Evolutionary conservation across 73 alveolate species (phyloP), one percentile per base, ranked within the genome.

Genomic region (Paramecium bursaria): DNA sequence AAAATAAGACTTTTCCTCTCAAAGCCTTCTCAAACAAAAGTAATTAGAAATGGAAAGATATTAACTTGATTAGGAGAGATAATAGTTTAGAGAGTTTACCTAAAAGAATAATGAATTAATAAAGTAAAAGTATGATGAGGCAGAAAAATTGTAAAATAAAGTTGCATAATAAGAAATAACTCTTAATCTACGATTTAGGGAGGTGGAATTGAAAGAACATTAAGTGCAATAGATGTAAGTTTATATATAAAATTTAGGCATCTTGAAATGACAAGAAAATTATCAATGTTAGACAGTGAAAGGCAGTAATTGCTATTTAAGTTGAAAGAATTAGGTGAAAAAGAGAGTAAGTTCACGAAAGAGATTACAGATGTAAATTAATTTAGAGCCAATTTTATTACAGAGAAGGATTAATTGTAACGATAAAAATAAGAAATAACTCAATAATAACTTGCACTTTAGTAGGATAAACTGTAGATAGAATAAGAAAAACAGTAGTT

Each of bases 401-500:
- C 33, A 15, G 82, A 67, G 27, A 35, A 67, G 7, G 82, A 67
- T 17, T 31, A 25, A 6, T 39, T 39, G 15, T 39, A 39, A 67
- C 17, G 14, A 39, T 42, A 67, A 19, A 67, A 39, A 42, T 26
- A 11, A 30, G 60, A 67, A 35, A 19, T 67, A 21, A 35, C 19
- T 19, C 21, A 67, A 67, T 67, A 67, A 21, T 23, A 25, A 26
- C 0, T 57, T 4, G 17, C 5, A 21, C 26, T 39, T 14, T 17
- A 67, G 44, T 31, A 67, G 27, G 82, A 67, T 1, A 67, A 35
- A 39, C 33, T 67, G 21, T 35, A 67, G 2, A 67, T 67, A 6
- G 82, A 67, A 67, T 67, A 67, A 15, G 82, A 67, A 7, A 67
- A 67, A 14, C 19, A 35, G 19, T 67, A 67, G 44, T 67, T 67